Evolutionary conservation across 345 rosid species (phyloP), one percentile per base, ranked within the genome.

Genomic region (Psidium friedrichsthalianum): DNA sequence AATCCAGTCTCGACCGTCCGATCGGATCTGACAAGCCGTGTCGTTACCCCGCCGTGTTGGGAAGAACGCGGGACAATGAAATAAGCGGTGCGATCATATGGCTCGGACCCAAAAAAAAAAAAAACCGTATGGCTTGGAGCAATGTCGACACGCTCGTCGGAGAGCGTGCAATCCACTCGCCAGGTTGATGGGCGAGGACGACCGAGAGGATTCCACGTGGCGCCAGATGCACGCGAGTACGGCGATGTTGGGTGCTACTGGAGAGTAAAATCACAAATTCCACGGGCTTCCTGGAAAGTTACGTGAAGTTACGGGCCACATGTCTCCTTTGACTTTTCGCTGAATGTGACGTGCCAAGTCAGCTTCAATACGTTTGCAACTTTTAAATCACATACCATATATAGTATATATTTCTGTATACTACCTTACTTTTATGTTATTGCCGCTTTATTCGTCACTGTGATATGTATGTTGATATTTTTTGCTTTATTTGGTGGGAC

Each of bases 301-400:
- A 49, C 11, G 11, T 49, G 51, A 49, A 11, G 52, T 44, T 42
- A 78, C 88, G 81, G 86, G 87, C 88, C 84, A 87, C 88, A 86
- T 89, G 90, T 87, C 88, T 8, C 42, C 52, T 29, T 88, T 87
- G 89, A 90, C 90, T 86, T 91, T 59, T 84, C 22, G 57, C 84
- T 5, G 32, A 59, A 61, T 58, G 85, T 76, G 91, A 90, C 88
- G 88, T 87, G 88, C 89, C 89, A 74, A 81, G 87, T 82, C 85
- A 88, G 76, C 82, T 82, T 24, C 16, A 42, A 27, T 32, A 3
- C 16, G 21, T 7, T 29, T 29, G 29, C 6, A 44, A 44, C 47
- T 6, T 44, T 44, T 44, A 44, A 44, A 44, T 44, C 47, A 44
- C 47, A 44, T 44, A 44, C 47, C 36, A 36, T 44, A 44, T 44